Base-by-base conservation (phyloP, 805 yeast genomes). In the Wickerhamiella parazyma region DNA sequence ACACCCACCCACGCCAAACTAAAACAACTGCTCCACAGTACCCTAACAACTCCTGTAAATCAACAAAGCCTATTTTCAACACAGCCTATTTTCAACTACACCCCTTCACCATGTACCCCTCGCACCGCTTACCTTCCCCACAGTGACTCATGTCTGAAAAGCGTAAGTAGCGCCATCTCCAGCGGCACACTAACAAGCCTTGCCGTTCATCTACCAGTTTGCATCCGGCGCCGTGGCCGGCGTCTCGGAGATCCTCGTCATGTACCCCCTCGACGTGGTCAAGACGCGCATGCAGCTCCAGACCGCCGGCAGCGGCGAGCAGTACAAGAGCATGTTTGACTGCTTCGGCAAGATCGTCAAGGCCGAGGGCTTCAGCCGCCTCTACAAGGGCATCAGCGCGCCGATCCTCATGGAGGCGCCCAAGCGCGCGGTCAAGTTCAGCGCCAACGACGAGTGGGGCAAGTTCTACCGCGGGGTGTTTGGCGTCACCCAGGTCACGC, bases 401-500 rank as follows among this genome's bases (percentile, higher is more conserved):
- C 99, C 99, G 26, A 84, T 91, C 53, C 70, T 91, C 56, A 91
- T 91, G 98, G 99, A 91, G 64, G 98, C 97, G 11, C 98, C 98
- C 51, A 91, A 91, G 71, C 78, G 99, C 69, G 98, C 98, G 34
- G 87, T 95, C 52, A 91, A 91, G 64, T 91, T 91, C 61, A 96
- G 97, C 42, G 95, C 96, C 49, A 91, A 91, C 61, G 98, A 91
- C 61, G 93, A 85, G 62, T 91, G 94, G 80, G 89, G 94, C 42
- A 80, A 80, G 62, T 63, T 86, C 53, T 89, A 86, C 72, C 75
- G 75, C 52, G 68, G 69, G 24, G 60, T 66, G 17, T 85, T 87
- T 60, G 94, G 84, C 42, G 70, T 81, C 36, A 61, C 69, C 7
- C 62, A 72, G 50, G 72, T 81, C 75, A 82, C 69, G 49, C 97